A percentile compares a stretch with the other conserved stretches of the same genome.
These are phyloP conservation scores for Saururus chinensis DNA, from an alignment of 164 flowering plant species.

Conservation along the genomic window DNA sequence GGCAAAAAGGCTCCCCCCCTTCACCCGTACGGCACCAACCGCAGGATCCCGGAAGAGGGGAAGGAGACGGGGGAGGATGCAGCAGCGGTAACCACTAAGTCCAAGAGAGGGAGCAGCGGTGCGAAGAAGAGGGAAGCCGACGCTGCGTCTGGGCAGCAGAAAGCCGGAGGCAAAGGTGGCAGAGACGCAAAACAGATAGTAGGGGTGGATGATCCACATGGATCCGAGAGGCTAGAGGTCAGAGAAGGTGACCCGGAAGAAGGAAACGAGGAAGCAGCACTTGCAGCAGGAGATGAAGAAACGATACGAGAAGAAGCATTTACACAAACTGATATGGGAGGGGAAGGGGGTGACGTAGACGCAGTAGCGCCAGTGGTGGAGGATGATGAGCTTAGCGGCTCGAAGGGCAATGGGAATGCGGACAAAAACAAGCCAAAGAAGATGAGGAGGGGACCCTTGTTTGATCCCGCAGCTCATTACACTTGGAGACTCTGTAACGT, in stretches of 20 bases:
- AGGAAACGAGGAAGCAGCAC: constrained; percentile 16
- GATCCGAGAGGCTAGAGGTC: constrained; percentile 18
- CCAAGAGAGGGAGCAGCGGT: constrained; percentile 11
- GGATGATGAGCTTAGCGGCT: constrained; percentile 22
- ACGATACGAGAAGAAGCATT: constrained; percentile 8
- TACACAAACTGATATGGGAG: constrained; percentile 19
- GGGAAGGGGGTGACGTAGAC: constrained; percentile 30
- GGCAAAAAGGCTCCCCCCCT: constrained; percentile 11
- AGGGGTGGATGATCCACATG: constrained; percentile 12
- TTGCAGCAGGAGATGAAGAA: not conserved
- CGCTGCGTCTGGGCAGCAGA: constrained; percentile 6
- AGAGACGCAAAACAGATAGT: constrained; percentile 8
- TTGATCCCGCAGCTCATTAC: constrained; percentile 57
- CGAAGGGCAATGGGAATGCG: constrained; percentile 14
- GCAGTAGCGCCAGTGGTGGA: constrained; percentile 21
- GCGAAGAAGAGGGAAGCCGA: constrained; percentile 6
- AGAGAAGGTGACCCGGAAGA: constrained; percentile 29
- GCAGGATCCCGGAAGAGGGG: constrained; percentile 1
- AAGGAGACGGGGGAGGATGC: constrained; percentile 9
- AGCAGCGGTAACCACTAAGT: constrained; percentile 15
- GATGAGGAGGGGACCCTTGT: constrained; percentile 58
- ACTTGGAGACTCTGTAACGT: constrained; percentile 70
- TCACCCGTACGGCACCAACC: constrained; percentile 12
- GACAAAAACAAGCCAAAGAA: constrained; percentile 10
- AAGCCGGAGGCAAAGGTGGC: constrained; percentile 13